Evolutionary conservation across 176 grass and related monocot species (phyloP).

Genomic region (Pharus latifolius): DNA sequence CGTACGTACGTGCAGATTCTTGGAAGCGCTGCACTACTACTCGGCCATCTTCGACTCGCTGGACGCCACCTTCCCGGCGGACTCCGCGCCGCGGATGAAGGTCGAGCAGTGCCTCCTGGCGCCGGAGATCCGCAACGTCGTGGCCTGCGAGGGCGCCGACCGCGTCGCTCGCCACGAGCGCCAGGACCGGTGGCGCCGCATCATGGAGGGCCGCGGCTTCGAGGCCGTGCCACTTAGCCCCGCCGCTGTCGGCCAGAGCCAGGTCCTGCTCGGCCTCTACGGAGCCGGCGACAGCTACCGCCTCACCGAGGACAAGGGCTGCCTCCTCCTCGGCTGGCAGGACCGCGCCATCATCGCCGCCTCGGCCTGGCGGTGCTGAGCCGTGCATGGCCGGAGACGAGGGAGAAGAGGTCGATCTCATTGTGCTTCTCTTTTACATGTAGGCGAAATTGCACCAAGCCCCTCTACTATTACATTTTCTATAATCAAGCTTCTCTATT

Average conservation of each 20-base stretch:
- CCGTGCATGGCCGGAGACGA: neutral
- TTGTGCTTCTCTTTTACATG: neutral
- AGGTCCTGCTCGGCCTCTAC: constrained; percentile 69
- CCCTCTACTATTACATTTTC: too few relatives aligned
- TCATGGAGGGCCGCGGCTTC: constrained; percentile 40
- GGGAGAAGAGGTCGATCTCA: neutral
- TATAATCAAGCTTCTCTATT: too few relatives aligned
- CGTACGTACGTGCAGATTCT: constrained; percentile 23
- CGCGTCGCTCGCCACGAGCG: constrained; percentile 73
- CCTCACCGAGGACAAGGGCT: constrained; percentile 60
- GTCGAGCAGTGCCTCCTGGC: constrained; percentile 61
- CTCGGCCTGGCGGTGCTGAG: constrained; percentile 61
- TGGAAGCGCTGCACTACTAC: constrained; percentile 85
- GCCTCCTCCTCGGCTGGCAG: constrained; percentile 85
- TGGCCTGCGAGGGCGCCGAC: constrained; percentile 59
- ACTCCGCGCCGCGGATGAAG: constrained; percentile 38
- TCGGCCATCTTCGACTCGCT: constrained; percentile 91
- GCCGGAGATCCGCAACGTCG: constrained; percentile 71
- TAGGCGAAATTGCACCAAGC: too few relatives aligned
- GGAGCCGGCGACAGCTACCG: constrained; percentile 71
- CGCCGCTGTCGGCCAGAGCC: constrained; percentile 71
- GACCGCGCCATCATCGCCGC: constrained; percentile 68
- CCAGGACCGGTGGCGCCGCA: constrained; percentile 38
- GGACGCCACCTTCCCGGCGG: constrained; percentile 38
- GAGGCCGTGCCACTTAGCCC: constrained; percentile 61